phyloP scores from a whole-genome alignment of 495 filamentous ascomycete species.

The Podospora tetraspora region DNA sequence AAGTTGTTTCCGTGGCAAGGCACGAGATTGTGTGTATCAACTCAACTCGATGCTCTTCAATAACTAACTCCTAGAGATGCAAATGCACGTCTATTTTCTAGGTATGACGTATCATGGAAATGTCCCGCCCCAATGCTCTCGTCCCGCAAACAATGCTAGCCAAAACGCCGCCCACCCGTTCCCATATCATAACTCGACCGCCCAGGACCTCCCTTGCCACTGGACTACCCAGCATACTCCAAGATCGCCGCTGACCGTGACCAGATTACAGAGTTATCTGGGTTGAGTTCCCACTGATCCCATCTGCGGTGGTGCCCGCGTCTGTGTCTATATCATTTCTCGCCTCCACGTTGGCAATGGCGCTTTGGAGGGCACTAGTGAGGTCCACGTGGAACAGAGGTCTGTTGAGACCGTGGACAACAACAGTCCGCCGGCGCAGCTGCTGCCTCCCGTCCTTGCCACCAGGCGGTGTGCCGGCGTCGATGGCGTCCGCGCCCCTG shows the following conservation, averaged over 20 bases:
- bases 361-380: slow-evolving; percentile 85
- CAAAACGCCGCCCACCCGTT: background rate
- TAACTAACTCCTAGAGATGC: background rate
- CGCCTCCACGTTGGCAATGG: slow-evolving; percentile 68
- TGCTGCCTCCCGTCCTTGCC: background rate
- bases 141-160: background rate
- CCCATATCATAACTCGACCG: background rate
- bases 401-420: slow-evolving; percentile 78
- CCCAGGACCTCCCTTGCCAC: background rate
- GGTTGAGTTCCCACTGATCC: slow-evolving; percentile 1
- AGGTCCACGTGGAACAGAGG: slow-evolving; percentile 95
- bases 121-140: background rate
- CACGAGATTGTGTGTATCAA: background rate
- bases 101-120: background rate
- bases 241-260: background rate
- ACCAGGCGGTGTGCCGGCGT: background rate
- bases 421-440: slow-evolving; percentile 36
- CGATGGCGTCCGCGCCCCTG: background rate
- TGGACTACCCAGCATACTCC: background rate
- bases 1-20: background rate
- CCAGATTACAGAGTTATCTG: slow-evolving; percentile 2
- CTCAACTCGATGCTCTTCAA: background rate
- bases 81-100: background rate
- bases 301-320: background rate
- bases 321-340: slow-evolving; percentile 28